These are phyloP conservation scores for Cutaneotrichosporon sp. DNA, from an alignment of 1,284 basidiomycete genomes.

Conservation along the genomic window DNA sequence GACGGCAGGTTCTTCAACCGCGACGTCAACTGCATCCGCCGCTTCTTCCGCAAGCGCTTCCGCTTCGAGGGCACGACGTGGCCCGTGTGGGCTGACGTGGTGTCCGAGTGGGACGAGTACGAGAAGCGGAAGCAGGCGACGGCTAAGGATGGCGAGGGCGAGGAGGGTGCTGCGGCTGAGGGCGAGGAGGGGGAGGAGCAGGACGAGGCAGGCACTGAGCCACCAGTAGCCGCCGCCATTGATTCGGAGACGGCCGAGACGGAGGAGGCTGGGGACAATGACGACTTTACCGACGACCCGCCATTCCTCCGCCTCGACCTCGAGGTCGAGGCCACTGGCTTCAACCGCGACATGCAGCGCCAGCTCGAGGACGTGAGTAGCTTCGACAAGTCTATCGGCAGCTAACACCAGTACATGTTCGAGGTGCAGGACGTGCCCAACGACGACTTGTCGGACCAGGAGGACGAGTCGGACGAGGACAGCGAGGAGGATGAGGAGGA, in stretches of 20 bases:
- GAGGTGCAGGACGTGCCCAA: constrained; percentile 49
- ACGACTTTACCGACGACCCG: neutral
- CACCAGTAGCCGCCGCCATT: neutral
- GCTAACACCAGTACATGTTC: constrained; percentile 58
- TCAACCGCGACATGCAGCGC: constrained; percentile 77
- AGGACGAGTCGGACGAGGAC: constrained; percentile 50
- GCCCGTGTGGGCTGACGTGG: constrained; percentile 73
- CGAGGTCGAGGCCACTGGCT: constrained; percentile 87
- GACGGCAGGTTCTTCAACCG: constrained; percentile 89
- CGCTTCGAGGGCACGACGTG: constrained; percentile 87
- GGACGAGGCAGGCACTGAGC: constrained; percentile 10
- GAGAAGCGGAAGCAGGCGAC: constrained; percentile 20
- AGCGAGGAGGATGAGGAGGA: constrained; percentile 42
- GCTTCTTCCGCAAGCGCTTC: constrained; percentile 90
- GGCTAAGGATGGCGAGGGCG: constrained; percentile 14
- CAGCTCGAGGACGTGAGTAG: constrained; percentile 74
- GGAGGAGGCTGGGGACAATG: neutral
- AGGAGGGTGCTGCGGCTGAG: constrained; percentile 24
- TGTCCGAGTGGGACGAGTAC: constrained; percentile 47
- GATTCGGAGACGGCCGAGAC: neutral
- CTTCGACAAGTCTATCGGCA: neutral
- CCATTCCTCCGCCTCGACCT: constrained; percentile 72
- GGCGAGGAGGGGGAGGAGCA: constrained; percentile 34
- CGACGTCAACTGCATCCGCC: constrained; percentile 93
- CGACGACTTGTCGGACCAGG: constrained; percentile 36